Evolutionary conservation across 306 rosid genomes (phyloP), one percentile per base, ranked within the genome.

Genomic region (Oemleria cerasiformis): DNA sequence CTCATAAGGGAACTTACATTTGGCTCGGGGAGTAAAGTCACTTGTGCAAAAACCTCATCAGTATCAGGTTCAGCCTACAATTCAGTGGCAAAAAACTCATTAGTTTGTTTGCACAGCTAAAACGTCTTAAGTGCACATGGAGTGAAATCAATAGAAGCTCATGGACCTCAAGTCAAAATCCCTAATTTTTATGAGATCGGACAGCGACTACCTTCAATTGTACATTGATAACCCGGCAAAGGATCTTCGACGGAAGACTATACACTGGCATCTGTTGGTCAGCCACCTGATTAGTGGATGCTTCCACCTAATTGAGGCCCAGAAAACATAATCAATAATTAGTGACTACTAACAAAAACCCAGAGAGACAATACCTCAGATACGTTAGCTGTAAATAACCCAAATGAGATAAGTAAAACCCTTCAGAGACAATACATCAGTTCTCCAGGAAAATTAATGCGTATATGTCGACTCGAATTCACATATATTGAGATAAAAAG

Each of bases 11-110:
- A 55, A 73, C 89, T 81, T 72, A 89, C 99, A 67, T 81, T 82
- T 14, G 67, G 51, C 63, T 86, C 95, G 0, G 97, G 99, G 66
- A 91, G 71, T 70, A 94, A 75, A 39, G 88, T 91, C 36, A 94
- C 78, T 66, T 91, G 97, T n/a, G 97, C 99, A 84, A 86, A 94
- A 16, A 94, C 99, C 86, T 94, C 99, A 67, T 94, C 99, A 0
- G 99, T 89, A 47, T 94, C 99, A 0, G 96, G 86, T 78, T 91
- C 99, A 62, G 99, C 99, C 99, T 94, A 74, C 53, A 83, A 54
- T n/a, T 42, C 19, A 60, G 36, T n/a, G 10, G 38, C 23, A 73
- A 49, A 9, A 17, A 71, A 25, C 2, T 19, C 23, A 72, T 69
- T 4, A 62, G 63, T 15, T 76, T 53, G 60, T 47, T 67, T 10